Evolutionary conservation across 352 stramenopile species (phyloP), one percentile per base, ranked within the genome.

Genomic region (Elongisporangium senticosum): DNA sequence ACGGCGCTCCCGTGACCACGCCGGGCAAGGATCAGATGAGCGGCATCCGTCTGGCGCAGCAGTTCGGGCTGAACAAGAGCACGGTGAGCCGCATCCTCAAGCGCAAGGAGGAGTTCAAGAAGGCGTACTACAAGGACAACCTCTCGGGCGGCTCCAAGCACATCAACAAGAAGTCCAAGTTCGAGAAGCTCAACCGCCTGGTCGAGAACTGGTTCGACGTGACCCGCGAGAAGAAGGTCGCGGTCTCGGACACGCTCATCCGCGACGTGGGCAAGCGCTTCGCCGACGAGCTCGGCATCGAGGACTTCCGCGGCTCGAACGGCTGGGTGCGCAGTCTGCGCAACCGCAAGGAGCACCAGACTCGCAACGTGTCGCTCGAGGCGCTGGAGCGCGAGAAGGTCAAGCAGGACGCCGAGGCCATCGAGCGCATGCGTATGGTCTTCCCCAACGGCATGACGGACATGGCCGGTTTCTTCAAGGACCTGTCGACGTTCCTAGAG

Each of bases 111-210:
- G 79, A 90, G 75, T 90, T 89, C 68, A 92, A 92, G 71, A 89
- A 90, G 60, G 83, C 83, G 19, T 92, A 88, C 61, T 92, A 92
- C 69, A 87, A 90, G 65, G 83, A 92, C 73, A 90, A 90, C 56
- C 79, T 92, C 60, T 89, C 83, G 22, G 83, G 83, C 28, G 79
- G 78, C 51, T 90, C 83, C 55, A 92, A 92, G 66, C 83, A 92
- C 59, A 92, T 92, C 58, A 92, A 90, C 74, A 92, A 92, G 58
- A 92, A 90, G 64, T 92, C 83, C 61, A 90, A 90, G 69, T 92
- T 89, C 59, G 83, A 92, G 37, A 88, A 89, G 54, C 78, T 92
- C 54, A 92, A 92, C 48, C 65, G 77, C 1, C 71, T 92, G 3
- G 83, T 92, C 0, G 83, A 92, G 62, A 92, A 88, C 58, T 92